Base-by-base conservation (phyloP, 768 basidiomycete species). In the Pleurotus ostreatus region DNA sequence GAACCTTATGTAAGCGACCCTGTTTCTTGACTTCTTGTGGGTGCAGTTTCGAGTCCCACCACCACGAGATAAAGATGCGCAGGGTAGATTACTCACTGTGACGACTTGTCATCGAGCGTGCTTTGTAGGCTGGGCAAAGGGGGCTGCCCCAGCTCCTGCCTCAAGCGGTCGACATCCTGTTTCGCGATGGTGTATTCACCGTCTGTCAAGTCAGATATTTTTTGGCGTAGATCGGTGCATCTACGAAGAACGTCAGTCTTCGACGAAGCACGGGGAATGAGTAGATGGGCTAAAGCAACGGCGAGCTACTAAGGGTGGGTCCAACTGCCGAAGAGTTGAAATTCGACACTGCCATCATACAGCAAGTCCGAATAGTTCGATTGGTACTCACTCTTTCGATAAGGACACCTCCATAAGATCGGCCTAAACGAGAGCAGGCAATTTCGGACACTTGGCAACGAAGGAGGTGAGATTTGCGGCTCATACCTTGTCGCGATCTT, bases 181-280 rank as follows among this genome's bases (percentile, higher is more conserved):
- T 92, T 92, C 4, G 90, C 85, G 6, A 71, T 67, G 12, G 86
- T 76, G 64, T 93, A 93, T 60, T 92, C 90, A 37, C 85, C 86
- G 46, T 89, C 89, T 18, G 86, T 84, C 9, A 93, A 74, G 11
- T 71, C 68, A 38, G 75, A 71, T 58, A 93, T 91, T 69, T 88
- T 88, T 38, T 71, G 66, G 3, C 84, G 83, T 26, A 89, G 77
- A n/a, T 86, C 85, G 18, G 66, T 64, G 63, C 86, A 87, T 67
- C 89, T 91, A 62, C 34, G 26, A 23, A 18, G 56, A 55, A 13
- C 51, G 30, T 12, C 30, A n/a, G 25, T 22, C 22, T n/a, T 18
- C 23, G 39, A 39, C 18, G n/a, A 39, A 53, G 39, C 16, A 4
- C 41, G 51, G 15, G 15, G 5, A 49, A 9, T 16, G 13, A 11